Base-by-base conservation (phyloP, 805 yeast genomes). In the Candida railenensis region DNA sequence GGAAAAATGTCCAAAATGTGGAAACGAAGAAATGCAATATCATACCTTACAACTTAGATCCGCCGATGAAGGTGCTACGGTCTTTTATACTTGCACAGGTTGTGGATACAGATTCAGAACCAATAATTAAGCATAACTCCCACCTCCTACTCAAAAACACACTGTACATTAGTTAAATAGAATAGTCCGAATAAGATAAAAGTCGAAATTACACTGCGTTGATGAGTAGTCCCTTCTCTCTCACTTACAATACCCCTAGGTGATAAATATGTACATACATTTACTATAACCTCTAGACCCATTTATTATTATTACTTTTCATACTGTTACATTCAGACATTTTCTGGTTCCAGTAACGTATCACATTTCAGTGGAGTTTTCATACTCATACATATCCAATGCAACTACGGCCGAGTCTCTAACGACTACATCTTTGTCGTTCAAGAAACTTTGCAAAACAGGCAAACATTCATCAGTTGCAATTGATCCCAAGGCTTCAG, bases 11-110 rank as follows among this genome's bases (percentile, higher is more conserved):
- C 98, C 98, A n/a, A 83, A 91, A 67, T 94, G 99, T 80, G 97
- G 96, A 42, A 81, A 91, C 68, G 97, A 94, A 62, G 97, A 94
- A 68, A 95, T 95, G 99, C 91, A 85, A 64, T 94, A 92, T 65
- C 98, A 94, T 63, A 94, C 99, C 3, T 74, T 94, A 55, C 99
- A 94, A 69, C 78, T 94, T 57, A 83, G 99, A 71, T 87, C 96
- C 45, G 99, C 99, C 1, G 99, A 94, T 77, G 99, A 94, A 78
- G 99, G 99, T 78, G 96, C 99, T 22, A 94, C 99, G 8, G 98
- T 94, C 32, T 94, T 94, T 65, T 95, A 94, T 71, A 92, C 99
- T 1, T 94, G 99, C 74, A 85, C 96, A 1, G 72, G 79, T 37
- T 94, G 99, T 78, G 90, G 91, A 37, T 89, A 92, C 77, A 83